These are phyloP conservation scores for Rosa rugosa DNA, from an alignment of 306 rosid genomes.

Conservation along the genomic window DNA sequence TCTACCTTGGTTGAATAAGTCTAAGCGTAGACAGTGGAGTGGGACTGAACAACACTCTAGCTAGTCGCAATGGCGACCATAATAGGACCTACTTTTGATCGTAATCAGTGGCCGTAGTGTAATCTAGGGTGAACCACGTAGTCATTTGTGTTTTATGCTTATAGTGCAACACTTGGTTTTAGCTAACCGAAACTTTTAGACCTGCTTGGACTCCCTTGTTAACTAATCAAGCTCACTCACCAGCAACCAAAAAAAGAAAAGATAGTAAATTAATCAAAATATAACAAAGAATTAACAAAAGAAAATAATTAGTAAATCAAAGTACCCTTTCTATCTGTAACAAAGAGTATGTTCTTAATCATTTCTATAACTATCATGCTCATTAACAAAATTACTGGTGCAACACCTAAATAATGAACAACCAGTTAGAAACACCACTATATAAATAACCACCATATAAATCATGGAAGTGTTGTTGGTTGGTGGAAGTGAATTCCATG, in stretches of 20 bases:
- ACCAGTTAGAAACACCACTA: not conserved
- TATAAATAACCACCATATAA: not conserved
- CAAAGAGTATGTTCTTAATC: not conserved
- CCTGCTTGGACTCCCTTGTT: not conserved
- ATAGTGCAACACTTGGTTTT: not conserved
- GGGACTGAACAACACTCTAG: not conserved
- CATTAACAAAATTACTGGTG: not conserved
- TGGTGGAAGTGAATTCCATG: not conserved
- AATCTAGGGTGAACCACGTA: not conserved
- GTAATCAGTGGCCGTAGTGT: not conserved
- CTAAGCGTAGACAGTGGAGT: not conserved
- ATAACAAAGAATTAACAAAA: not conserved
- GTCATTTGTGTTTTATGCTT: not conserved
- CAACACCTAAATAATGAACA: not conserved
- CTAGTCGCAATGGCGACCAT: not conserved
- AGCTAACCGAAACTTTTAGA: not conserved
- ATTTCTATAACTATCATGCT: not conserved
- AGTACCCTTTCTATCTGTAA: not conserved
- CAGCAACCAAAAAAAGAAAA: not conserved
- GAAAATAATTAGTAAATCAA: not conserved
- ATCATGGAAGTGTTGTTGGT: constrained; percentile 2
- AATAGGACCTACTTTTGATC: no score
- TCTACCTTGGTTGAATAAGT: not conserved
- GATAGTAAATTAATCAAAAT: not conserved
- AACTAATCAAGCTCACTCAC: not conserved